phyloP scores from a whole-genome alignment of 176 grass and related monocot species.

The Poa annua region DNA sequence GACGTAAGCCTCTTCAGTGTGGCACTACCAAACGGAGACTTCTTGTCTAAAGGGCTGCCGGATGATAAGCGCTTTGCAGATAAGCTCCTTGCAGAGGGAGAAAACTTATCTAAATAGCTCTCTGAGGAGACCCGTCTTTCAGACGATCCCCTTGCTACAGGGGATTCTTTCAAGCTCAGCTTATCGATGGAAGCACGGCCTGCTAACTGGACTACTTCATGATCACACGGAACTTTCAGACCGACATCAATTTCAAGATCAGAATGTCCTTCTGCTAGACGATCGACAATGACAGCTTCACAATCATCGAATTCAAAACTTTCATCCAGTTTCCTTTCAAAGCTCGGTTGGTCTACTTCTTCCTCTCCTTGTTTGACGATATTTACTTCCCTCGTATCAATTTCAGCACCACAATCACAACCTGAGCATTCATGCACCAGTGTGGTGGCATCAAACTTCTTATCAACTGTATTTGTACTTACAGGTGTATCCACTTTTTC shows the following conservation, averaged over 20 bases:
- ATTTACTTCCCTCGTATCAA: conserved; percentile 21
- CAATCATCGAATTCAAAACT: conserved; percentile 47
- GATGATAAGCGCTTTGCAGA: conserved; percentile 41
- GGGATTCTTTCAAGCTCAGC: conserved; percentile 16
- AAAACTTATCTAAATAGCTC: conserved; percentile 10
- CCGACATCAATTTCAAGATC: conserved; percentile 19
- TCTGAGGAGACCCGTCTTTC: conserved; percentile 15
- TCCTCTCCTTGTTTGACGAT: conserved; percentile 8
- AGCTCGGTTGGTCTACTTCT: conserved; percentile 22
- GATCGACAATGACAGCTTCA: conserved; percentile 37
- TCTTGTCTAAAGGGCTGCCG: conserved; percentile 18
- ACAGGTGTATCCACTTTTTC: conserved; percentile 38
- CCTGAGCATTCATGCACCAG: conserved; percentile 40
- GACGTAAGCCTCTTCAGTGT: conserved; percentile 37
- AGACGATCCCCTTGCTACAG: conserved; percentile 4
- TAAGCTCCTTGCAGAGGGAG: conserved; percentile 22
- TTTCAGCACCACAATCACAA: conserved; percentile 27
- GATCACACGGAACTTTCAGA: not conserved
- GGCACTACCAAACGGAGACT: conserved; percentile 27
- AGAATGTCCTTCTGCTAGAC: conserved; percentile 6
- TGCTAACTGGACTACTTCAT: conserved; percentile 23
- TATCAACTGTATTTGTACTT: conserved; percentile 20
- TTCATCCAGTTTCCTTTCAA: conserved; percentile 45
- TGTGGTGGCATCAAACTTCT: not conserved
- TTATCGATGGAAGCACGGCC: conserved; percentile 22